A percentile compares a stretch with the other conserved stretches of the same genome.
Conservation (phyloP, 805 yeast genomes). For the Monosporozyma solicola region DNA sequence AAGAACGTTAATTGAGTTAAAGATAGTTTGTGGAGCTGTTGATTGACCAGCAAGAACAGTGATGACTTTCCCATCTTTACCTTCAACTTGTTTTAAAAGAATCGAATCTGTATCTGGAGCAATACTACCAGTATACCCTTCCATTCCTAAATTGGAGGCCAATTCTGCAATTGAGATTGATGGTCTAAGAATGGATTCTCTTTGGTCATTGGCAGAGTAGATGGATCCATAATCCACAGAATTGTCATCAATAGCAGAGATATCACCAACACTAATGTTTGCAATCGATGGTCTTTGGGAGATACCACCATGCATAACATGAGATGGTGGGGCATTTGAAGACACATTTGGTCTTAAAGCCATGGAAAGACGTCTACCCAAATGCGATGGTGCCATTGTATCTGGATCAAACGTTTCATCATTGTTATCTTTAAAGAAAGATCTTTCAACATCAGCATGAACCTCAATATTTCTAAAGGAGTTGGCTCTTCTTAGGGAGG, state of each 20-base stretch:
- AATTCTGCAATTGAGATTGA: constrained; percentile 39
- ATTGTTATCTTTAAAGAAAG: constrained; percentile 49
- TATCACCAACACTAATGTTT: constrained; percentile 3
- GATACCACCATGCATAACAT: constrained; percentile 9
- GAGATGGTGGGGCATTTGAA: constrained; percentile 5
- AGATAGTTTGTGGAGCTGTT: constrained; percentile 66
- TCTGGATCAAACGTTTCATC: constrained; percentile 65
- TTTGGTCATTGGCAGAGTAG: constrained; percentile 2
- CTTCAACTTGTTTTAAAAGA: constrained; percentile 55
- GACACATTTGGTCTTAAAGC: constrained; percentile 9
- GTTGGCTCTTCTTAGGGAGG: constrained; percentile 72
- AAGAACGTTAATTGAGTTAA: constrained; percentile 67
- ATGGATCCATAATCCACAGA: constrained; percentile 37
- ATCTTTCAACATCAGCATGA: constrained; percentile 36
- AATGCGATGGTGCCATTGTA: constrained; percentile 53
- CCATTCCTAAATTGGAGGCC: constrained; percentile 32
- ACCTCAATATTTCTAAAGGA: constrained; percentile 52
- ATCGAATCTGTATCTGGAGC: constrained; percentile 42
- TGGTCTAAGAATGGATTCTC: constrained; percentile 25
- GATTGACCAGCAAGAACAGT: constrained; percentile 76
- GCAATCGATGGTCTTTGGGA: constrained; percentile 6
- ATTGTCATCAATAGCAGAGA: constrained; percentile 7
- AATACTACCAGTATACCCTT: constrained; percentile 22
- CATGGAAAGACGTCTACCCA: constrained; percentile 54
- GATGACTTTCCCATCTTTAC: constrained; percentile 56